These are phyloP conservation scores for Wickerhamomyces hampshirensis DNA, from an alignment of 805 yeast genomes.

Conservation along the genomic window DNA sequence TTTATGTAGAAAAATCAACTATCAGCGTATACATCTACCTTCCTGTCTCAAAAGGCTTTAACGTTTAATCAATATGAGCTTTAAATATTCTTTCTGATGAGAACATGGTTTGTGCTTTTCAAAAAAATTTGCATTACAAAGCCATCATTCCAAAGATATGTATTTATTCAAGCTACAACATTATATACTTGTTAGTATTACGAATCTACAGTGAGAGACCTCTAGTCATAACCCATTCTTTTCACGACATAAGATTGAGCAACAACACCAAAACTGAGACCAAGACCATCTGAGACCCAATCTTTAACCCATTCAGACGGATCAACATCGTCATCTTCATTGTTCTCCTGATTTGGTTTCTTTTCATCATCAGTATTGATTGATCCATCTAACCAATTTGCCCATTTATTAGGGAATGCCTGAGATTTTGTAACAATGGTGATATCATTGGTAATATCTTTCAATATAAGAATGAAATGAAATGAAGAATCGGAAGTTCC, in stretches of 20 bases:
- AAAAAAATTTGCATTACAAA: neutral
- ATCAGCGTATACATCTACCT: no score
- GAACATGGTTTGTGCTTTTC: no score
- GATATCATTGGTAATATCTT: slow-evolving; percentile 76
- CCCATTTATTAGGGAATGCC: slow-evolving; percentile 88
- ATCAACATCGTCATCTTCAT: slow-evolving; percentile 47
- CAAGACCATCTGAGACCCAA: slow-evolving; percentile 77
- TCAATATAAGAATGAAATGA: slow-evolving; percentile 68
- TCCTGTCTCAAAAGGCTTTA: no score
- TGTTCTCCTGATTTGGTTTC: slow-evolving; percentile 8
- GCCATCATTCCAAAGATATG: neutral
- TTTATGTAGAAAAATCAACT: no score
- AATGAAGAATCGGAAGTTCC: slow-evolving; percentile 46
- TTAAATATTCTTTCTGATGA: no score
- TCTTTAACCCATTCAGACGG: slow-evolving; percentile 80
- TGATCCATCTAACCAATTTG: slow-evolving; percentile 68
- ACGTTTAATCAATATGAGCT: no score
- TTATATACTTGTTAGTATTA: neutral
- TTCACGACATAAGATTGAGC: slow-evolving; percentile 89
- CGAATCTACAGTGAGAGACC: neutral
- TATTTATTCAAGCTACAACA: neutral
- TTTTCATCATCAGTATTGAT: neutral
- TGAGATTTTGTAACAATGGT: slow-evolving; percentile 76
- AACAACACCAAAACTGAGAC: slow-evolving; percentile 73
- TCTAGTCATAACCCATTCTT: slow-evolving; percentile 54